Evolutionary conservation across 2,329 filamentous ascomycete genomes (phyloP).

Genomic region (Sporothrix brunneoviolacea): DNA sequence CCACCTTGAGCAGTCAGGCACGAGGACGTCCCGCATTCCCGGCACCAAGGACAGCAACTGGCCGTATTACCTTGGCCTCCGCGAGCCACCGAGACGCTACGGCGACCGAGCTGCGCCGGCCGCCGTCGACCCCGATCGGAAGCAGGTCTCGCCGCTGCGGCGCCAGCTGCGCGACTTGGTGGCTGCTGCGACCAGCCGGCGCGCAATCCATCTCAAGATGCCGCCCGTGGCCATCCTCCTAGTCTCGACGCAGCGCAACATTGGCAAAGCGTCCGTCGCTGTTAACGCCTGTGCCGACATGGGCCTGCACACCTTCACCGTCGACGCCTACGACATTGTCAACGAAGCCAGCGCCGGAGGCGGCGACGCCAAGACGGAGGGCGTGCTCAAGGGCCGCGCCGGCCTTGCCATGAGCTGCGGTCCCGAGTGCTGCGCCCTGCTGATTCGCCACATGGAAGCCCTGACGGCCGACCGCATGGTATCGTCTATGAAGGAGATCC

Average conservation of each 20-base stretch:
- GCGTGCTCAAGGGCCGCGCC: constrained; percentile 77
- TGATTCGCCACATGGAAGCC: constrained; percentile 87
- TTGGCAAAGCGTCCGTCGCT: constrained; percentile 81
- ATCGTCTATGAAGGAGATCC: constrained; percentile 73
- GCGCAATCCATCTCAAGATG: constrained; percentile 79
- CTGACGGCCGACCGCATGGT: constrained; percentile 88
- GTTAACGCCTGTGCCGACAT: constrained; percentile 76
- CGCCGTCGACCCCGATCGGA: constrained; percentile 37
- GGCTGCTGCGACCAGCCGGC: constrained; percentile 77
- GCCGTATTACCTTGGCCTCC: constrained; percentile 83
- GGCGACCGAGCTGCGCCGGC: constrained; percentile 34
- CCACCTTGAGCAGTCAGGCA: constrained; percentile 86
- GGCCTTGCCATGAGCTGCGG: constrained; percentile 88
- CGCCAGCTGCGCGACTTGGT: constrained; percentile 77
- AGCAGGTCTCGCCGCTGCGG: constrained; percentile 49
- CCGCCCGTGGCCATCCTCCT: constrained; percentile 83
- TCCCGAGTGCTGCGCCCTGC: constrained; percentile 69
- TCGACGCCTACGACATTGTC: constrained; percentile 89
- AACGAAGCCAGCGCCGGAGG: constrained; percentile 85
- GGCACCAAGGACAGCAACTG: constrained; percentile 70
- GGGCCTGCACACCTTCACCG: constrained; percentile 79
- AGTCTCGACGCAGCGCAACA: constrained; percentile 84
- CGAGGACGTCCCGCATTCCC: constrained; percentile 73
- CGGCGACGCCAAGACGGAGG: constrained; percentile 89
- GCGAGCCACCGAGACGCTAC: constrained; percentile 51